Evolutionary conservation across 108 stramenopile genomes (phyloP), one percentile per base, ranked within the genome.

Genomic region (Chaetoceros tenuissimus): DNA sequence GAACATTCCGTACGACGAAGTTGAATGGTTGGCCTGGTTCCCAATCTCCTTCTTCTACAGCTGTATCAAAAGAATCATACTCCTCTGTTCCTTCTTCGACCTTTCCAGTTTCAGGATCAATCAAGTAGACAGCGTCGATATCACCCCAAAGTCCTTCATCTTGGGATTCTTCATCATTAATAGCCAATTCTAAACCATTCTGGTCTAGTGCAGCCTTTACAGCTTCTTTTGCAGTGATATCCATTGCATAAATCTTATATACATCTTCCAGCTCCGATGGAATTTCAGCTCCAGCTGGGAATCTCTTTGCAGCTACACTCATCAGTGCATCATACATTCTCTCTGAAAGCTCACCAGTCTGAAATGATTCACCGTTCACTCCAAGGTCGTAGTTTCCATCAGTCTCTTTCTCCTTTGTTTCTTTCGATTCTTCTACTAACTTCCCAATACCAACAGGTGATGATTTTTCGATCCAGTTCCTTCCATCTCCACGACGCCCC

Each of bases 151-250:
- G 64, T 3, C 81, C 83, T 64, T 78, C 69, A 67, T 82, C 78
- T 58, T 86, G 75, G 30, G 73, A 75, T 24, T 78, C 64, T 51
- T 69, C 57, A 47, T 80, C 77, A 10, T 68, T 67, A 20, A 82
- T 49, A 34, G 75, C 66, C 62, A 87, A 59, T 43, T 77, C 73
- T 31, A 81, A 65, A 24, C 85, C 85, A 62, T 87, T 85, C 46
- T 76, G 75, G 21, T 69, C 57, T 57, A 92, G 67, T n/a, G 89
- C 86, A 3, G 67, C 82, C 56, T 66, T 61, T n/a, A 78, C 77
- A 17, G 84, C 89, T 62, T 92, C 85, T 53, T 87, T 87, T 27
- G 89, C 89, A 27, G 77, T 78, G 43, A 79, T 76, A 63, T 92
- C 89, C 85, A 92, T 87, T 3, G 83, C 72, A 63, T 77, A 85